Base-by-base conservation (phyloP, 2,329 filamentous ascomycete species). In the Pseudogymnoascus sp. region DNA sequence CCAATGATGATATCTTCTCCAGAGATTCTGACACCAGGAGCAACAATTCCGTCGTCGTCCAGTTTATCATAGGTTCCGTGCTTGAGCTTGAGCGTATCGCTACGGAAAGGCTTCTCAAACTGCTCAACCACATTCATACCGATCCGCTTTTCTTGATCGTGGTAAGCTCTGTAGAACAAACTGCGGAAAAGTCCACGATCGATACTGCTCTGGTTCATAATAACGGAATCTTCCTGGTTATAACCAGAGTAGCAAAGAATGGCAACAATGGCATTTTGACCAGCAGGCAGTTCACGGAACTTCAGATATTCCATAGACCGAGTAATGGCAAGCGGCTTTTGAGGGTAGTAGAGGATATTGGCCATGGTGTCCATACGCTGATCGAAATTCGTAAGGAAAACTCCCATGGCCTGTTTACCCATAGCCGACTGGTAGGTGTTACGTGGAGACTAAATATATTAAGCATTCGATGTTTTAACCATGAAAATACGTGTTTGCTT, bases 331-430 rank as follows among this genome's bases (percentile, higher is more conserved):
- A 99, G 83, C 6, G 94, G 94, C 75, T 99, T 99, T 77, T 99
- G 94, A 0, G 94, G 94, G 71, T 99, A 99, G 77, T 99, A 99
- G 3, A 99, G 85, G 73, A 99, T 96, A 70, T 99, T 99, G 70
- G 93, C 90, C 94, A 99, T 99, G 4, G 94, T 99, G 73, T 99
- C 94, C 93, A 99, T 97, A 66, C 94, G 92, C 65, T 93, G 87
- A 41, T 91, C 88, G 75, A 96, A 99, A 74, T 99, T 99, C 11
- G 95, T 99, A 63, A 99, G 82, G 79, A 96, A 97, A 70, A 97
- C 92, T 73, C 95, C 94, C 95, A 99, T 99, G 66, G 94, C 94
- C 83, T 99, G 94, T 78, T 99, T 99, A 80, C 95, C 94, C 94
- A 99, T 99, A 73, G 94, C 94, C 71, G 93, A 97, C 78, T 97